A percentile compares a stretch with the other conserved stretches of the same genome.
These are phyloP conservation scores for Peniophora sp. DNA, from an alignment of 1,284 basidiomycete genomes.

Conservation along the genomic window DNA sequence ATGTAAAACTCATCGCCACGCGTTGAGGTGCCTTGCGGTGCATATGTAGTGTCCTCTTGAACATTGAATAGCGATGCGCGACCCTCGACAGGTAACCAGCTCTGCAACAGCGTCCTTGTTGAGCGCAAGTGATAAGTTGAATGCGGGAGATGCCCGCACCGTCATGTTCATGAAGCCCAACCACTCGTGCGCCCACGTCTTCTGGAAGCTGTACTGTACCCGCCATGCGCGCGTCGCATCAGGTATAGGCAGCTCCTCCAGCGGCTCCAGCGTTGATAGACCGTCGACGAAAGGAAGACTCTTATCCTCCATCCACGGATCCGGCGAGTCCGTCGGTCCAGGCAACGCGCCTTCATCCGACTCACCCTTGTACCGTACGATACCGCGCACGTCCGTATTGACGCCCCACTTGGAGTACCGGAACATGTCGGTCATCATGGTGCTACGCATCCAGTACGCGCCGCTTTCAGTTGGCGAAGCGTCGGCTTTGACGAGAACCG, in stretches of 20 bases:
- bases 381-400: constrained; percentile 24
- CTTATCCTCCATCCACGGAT: constrained; percentile 18
- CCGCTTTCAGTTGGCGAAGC: constrained; percentile 17
- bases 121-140: not conserved
- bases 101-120: constrained; percentile 12
- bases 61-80: constrained; percentile 18
- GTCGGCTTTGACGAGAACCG: constrained; percentile 33
- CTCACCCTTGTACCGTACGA: constrained; percentile 19
- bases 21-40: constrained; percentile 9
- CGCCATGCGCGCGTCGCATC: constrained; percentile 9
- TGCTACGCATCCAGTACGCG: constrained; percentile 33
- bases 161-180: constrained; percentile 31
- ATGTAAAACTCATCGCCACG: constrained; percentile 19
- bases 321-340: constrained; percentile 14
- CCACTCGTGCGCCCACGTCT: constrained; percentile 22
- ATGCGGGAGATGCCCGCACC: constrained; percentile 10
- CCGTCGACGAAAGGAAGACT: constrained; percentile 5
- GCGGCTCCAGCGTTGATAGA: not conserved
- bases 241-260: constrained; percentile 4
- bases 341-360: constrained; percentile 8
- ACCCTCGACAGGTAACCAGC: constrained; percentile 22
- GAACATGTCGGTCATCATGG: constrained; percentile 27
- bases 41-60: constrained; percentile 11
- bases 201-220: constrained; percentile 27
- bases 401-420: constrained; percentile 25